phyloP scores from a whole-genome alignment of 2,329 filamentous ascomycete genomes.

The Fusarium succisae region DNA sequence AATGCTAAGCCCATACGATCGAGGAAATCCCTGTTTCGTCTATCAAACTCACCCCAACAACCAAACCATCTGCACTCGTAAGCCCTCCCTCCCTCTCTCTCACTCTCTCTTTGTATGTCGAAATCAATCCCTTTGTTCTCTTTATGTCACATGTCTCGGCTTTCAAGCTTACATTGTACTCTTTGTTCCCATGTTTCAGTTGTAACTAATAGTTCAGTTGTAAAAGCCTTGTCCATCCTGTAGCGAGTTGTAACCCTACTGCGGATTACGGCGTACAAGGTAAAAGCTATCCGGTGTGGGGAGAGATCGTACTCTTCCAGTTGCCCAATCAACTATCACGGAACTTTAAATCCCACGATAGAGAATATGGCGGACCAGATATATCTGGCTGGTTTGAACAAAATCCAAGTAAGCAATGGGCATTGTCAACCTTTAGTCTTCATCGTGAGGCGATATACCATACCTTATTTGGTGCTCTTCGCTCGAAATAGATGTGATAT shows the following conservation, averaged over 20 bases:
- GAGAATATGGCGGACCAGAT: background rate
- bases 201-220: background rate
- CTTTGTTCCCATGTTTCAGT: constrained; percentile 14
- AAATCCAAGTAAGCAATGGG: too few relatives aligned
- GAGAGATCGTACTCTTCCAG: constrained; percentile 20
- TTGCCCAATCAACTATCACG: constrained; percentile 37
- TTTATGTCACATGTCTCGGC: background rate
- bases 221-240: background rate
- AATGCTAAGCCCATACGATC: background rate
- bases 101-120: background rate
- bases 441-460: background rate
- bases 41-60: constrained; percentile 28
- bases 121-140: background rate
- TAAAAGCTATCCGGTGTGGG: background rate
- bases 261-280: background rate
- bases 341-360: background rate
- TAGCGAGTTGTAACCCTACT: background rate
- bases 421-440: background rate
- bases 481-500: too few relatives aligned
- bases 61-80: background rate
- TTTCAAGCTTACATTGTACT: background rate
- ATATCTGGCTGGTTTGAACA: background rate
- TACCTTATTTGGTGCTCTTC: too few relatives aligned
- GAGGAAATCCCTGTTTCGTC: constrained; percentile 1
- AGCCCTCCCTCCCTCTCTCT: background rate